phyloP scores from a whole-genome alignment of 1,139 yeast genomes.

The Debaryomycetaceae sp. region DNA sequence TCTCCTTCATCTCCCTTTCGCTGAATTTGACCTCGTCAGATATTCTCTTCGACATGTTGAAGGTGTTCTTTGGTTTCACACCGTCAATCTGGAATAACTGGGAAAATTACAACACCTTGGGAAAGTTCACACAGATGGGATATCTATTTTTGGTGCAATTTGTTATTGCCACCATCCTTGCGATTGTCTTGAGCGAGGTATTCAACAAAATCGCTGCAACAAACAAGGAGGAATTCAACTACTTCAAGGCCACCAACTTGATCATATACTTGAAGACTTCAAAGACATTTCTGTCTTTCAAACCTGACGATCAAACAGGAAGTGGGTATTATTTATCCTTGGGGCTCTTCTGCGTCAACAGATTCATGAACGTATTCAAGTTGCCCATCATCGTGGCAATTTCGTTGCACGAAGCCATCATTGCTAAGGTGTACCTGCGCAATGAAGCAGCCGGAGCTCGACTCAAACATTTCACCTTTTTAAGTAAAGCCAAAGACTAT shows the following conservation, averaged over 20 bases:
- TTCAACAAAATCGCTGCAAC: slow-evolving; percentile 36
- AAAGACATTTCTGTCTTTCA: slow-evolving; percentile 15
- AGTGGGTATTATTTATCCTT: slow-evolving; percentile 5
- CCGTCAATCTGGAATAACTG: slow-evolving; percentile 64
- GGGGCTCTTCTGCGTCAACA: slow-evolving; percentile 7
- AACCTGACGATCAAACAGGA: slow-evolving; percentile 11
- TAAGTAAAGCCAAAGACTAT: slow-evolving; percentile 25
- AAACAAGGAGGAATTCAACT: slow-evolving; percentile 40
- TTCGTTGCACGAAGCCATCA: slow-evolving; percentile 27
- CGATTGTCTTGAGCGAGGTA: slow-evolving; percentile 50
- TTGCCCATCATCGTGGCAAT: slow-evolving; percentile 33
- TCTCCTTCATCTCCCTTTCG: slow-evolving; percentile 52
- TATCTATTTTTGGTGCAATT: slow-evolving; percentile 56
- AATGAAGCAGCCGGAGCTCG: slow-evolving; percentile 15
- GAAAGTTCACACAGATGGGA: slow-evolving; percentile 46
- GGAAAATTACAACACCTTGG: slow-evolving; percentile 47
- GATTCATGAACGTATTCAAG: slow-evolving; percentile 22
- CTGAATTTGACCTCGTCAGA: slow-evolving; percentile 40
- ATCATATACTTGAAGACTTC: slow-evolving; percentile 22
- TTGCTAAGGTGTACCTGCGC: slow-evolving; percentile 16
- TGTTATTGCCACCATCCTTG: slow-evolving; percentile 53
- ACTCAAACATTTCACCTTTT: slow-evolving; percentile 35
- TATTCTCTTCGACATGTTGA: slow-evolving; percentile 52
- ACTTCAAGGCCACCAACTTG: slow-evolving; percentile 36
- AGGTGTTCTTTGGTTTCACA: slow-evolving; percentile 58